Percentiles rank a stretch among this genome's conserved stretches.
phyloP scores from a whole-genome alignment of 148 eudicot species.

The Talinum fruticosum region DNA sequence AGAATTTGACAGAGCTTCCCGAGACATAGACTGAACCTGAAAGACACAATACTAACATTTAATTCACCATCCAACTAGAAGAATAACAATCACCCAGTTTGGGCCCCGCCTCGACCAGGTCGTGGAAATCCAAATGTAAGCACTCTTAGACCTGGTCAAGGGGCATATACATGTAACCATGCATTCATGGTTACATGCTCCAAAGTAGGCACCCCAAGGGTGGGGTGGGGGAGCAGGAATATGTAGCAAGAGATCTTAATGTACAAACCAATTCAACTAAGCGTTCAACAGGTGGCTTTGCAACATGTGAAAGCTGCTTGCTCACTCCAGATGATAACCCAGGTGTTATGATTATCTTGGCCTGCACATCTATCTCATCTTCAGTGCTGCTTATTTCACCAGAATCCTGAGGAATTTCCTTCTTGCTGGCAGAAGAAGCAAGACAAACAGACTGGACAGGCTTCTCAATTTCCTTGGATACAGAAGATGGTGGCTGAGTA shows the following conservation, averaged over 20 bases:
- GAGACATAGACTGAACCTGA: conserved; percentile 36
- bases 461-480: conserved; percentile 3
- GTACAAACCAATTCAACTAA: conserved; percentile 17
- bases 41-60: conserved; percentile 5
- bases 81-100: too few relatives aligned
- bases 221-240: too few relatives aligned
- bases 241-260: neutral
- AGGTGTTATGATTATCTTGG: neutral
- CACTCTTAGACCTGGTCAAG: too few relatives aligned
- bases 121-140: too few relatives aligned
- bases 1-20: conserved; percentile 25
- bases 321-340: neutral
- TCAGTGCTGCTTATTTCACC: neutral
- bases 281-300: conserved; percentile 20
- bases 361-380: neutral
- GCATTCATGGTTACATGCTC: too few relatives aligned
- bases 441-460: neutral
- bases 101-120: too few relatives aligned
- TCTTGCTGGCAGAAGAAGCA: neutral
- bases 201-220: too few relatives aligned
- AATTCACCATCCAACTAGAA: too few relatives aligned
- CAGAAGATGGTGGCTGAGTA: conserved; percentile 21
- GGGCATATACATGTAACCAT: too few relatives aligned
- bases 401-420: neutral
- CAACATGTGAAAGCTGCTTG: neutral